Evolutionary conservation across 768 basidiomycete species (phyloP), one percentile per base, ranked within the genome.

Genomic region (Glaciozyma antarctica): DNA sequence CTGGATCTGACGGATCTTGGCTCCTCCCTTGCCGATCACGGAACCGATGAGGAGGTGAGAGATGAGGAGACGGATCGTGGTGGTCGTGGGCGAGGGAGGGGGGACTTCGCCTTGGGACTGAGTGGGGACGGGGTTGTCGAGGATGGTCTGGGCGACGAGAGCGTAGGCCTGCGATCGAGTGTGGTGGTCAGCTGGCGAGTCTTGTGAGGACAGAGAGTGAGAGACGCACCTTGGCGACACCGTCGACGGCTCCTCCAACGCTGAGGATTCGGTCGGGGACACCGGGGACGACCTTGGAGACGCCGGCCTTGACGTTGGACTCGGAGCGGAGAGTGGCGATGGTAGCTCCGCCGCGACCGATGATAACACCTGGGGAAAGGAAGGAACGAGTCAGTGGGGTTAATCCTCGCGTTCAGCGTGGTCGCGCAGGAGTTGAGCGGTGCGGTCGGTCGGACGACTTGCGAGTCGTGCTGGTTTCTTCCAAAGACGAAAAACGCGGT

Each of bases 11-110:
- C 98, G 97, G 78, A 99, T 98, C 84, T 95, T 97, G 77, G 90
- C 85, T 72, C 95, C 95, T 61, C 80, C 87, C 70, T 93, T 87
- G 72, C 95, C 95, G 73, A 70, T 70, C 80, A 99, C 88, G 66
- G 90, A 92, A 60, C 95, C 95, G 95, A 99, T 99, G 71, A 99
- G 82, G 79, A 97, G 94, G 81, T 99, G 95, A 53, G 92, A 94
- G 80, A 99, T 92, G 74, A 99, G 83, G 71, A 99, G 90, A 66
- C 92, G 90, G 78, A 99, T 87, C 67, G 92, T 89, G 64, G 92
- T 92, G 26, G 74, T 73, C 45, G 74, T 70, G 22, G 58, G 77
- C 69, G 71, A 79, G 60, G 87, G 81, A n/a, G 86, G 83, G 26
- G 88, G 80, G 62, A 89, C 82, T 69, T 84, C 78, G 49, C 85